Percentiles rank a stretch among this genome's conserved stretches.
Evolutionary conservation across 2,329 filamentous ascomycete species (phyloP).

Genomic region (Intubia oerlemansii): DNA sequence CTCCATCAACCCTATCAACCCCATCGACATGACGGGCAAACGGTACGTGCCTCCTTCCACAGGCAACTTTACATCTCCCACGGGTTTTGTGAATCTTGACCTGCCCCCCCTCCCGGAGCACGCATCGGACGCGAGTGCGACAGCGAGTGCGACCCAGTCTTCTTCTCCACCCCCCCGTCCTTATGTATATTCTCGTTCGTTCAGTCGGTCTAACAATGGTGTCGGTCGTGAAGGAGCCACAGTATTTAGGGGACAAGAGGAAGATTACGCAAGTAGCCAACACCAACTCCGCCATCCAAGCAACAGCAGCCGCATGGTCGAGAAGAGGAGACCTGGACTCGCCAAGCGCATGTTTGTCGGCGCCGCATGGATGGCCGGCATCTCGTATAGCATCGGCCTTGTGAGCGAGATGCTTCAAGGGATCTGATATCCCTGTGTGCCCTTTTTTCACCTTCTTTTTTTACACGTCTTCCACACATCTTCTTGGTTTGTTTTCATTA

Average conservation of each 20-base stretch:
- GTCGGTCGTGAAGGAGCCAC: slow-evolving; percentile 23
- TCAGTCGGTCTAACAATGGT: slow-evolving; percentile 17
- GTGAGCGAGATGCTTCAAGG: slow-evolving; percentile 31
- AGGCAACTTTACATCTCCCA: slow-evolving; percentile 40
- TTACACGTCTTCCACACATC: not conserved
- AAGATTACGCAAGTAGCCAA: too few species aligned
- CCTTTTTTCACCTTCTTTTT: too few species aligned
- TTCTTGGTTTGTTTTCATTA: not conserved
- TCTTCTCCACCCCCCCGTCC: slow-evolving; percentile 10
- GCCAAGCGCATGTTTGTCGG: slow-evolving; percentile 29
- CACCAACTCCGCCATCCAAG: too few species aligned
- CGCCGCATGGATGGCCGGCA: slow-evolving; percentile 29
- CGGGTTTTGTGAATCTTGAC: slow-evolving; percentile 43
- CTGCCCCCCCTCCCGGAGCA: slow-evolving; percentile 14
- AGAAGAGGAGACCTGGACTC: slow-evolving; percentile 10
- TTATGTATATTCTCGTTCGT: not conserved
- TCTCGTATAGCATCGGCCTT: slow-evolving; percentile 35
- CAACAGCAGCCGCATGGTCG: not conserved
- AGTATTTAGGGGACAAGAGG: slow-evolving; percentile 22
- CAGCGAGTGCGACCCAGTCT: not conserved
- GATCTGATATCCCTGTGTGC: slow-evolving; percentile 10
- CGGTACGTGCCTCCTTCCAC: slow-evolving; percentile 18
- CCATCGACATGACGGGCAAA: slow-evolving; percentile 33
- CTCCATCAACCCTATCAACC: too few species aligned
- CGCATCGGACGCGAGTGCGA: too few species aligned